Conservation (phyloP, 257 asterid genomes). For the Phtheirospermum japonicum region DNA sequence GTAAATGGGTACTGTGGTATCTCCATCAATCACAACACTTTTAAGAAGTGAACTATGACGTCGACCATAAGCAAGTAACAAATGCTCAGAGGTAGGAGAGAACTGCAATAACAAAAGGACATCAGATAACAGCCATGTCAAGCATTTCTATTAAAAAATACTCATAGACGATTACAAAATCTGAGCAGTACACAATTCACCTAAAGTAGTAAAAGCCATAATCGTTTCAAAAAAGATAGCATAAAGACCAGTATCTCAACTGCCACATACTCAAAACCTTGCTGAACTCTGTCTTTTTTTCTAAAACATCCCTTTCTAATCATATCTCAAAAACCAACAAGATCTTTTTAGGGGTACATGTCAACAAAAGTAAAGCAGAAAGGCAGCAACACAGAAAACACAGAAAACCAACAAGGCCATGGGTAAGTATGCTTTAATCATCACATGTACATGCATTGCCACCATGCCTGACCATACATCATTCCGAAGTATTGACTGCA, state of each 20-base stretch:
- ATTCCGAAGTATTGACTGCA: too few species aligned
- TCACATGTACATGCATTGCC: too few species aligned
- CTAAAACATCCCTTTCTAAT: conserved; percentile 17
- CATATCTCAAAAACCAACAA: conserved; percentile 9
- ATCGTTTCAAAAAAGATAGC: neutral
- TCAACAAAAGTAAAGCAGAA: conserved; percentile 2
- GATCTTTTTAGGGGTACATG: neutral
- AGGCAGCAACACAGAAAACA: conserved; percentile 8
- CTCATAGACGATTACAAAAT: neutral
- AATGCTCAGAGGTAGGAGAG: conserved; percentile 91
- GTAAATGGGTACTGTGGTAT: conserved; percentile 71
- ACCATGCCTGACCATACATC: too few species aligned
- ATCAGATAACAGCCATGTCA: conserved; percentile 10
- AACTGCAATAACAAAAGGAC: conserved; percentile 53
- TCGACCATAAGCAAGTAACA: conserved; percentile 92
- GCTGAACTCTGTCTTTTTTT: conserved; percentile 6
- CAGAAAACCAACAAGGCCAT: conserved; percentile 3
- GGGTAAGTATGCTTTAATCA: conserved; percentile 1
- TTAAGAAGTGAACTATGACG: conserved; percentile 90
- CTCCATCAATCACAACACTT: conserved; percentile 90
- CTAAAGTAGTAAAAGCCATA: conserved; percentile 1
- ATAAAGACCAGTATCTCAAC: conserved; percentile 3
- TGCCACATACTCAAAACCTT: neutral
- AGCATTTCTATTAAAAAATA: conserved; percentile 9
- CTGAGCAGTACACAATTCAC: conserved; percentile 18